These are phyloP conservation scores for Pseudogymnoascus sp. DNA, from an alignment of 2,329 filamentous ascomycete species.

Conservation along the genomic window DNA sequence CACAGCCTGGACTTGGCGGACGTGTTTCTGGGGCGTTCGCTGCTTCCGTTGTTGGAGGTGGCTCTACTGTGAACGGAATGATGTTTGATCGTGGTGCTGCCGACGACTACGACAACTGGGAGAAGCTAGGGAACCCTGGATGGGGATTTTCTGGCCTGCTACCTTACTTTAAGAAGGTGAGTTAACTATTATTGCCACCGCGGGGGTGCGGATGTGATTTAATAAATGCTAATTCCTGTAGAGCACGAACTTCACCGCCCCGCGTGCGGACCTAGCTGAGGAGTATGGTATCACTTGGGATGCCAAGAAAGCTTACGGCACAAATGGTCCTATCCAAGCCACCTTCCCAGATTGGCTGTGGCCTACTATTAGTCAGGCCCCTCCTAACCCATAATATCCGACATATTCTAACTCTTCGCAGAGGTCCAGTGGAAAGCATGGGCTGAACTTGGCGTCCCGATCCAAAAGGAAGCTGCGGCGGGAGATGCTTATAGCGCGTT, in stretches of 20 bases:
- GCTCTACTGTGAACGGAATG: slow-evolving; percentile 35
- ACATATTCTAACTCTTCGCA: slow-evolving; percentile 7
- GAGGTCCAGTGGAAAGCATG: slow-evolving; percentile 24
- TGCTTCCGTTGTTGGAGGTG: slow-evolving; percentile 29
- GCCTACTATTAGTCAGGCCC: slow-evolving; percentile 27
- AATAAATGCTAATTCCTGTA: slow-evolving; percentile 13
- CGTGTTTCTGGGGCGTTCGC: not conserved
- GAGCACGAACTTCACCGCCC: slow-evolving; percentile 32
- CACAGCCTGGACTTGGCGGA: slow-evolving; percentile 9
- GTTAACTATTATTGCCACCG: slow-evolving; percentile 11
- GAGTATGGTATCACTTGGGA: slow-evolving; percentile 32
- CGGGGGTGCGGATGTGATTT: not conserved
- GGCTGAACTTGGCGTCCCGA: slow-evolving; percentile 32
- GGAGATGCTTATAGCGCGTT: slow-evolving; percentile 32
- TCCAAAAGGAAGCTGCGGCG: slow-evolving; percentile 31
- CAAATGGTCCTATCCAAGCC: slow-evolving; percentile 32
- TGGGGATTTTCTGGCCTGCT: slow-evolving; percentile 37
- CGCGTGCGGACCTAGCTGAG: slow-evolving; percentile 25
- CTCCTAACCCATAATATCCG: not conserved
- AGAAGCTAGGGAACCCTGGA: slow-evolving; percentile 37
- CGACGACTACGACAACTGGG: slow-evolving; percentile 40
- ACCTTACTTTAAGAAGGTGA: slow-evolving; percentile 36
- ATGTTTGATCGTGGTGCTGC: slow-evolving; percentile 31
- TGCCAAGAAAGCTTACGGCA: slow-evolving; percentile 28
- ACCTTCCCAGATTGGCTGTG: slow-evolving; percentile 35